Base-by-base conservation (phyloP, 345 rosid genomes). In the Arabis alpina region DNA sequence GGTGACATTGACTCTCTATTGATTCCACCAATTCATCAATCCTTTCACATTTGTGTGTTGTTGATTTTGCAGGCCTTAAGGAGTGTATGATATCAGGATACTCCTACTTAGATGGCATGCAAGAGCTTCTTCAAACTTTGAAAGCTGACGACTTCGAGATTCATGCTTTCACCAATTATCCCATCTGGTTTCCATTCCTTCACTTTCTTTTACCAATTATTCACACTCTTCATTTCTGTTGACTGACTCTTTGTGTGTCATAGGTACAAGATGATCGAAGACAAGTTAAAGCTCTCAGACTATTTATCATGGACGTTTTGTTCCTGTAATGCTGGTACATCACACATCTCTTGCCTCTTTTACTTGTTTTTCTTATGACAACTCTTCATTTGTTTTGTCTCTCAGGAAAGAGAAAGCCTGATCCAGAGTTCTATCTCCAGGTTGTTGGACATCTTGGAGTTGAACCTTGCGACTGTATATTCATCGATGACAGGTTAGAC, bases 161-260 rank as follows among this genome's bases (percentile, higher is more conserved):
- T 86, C 98, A 93, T 79, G 96, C 98, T 68, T 85, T 81, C 74
- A 91, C 98, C 64, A 93, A 93, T 62, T 89, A 93, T 70, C 98
- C 97, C 51, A 76, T 84, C 79, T 89, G 97, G 97, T 93, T 40
- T 14, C 57, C 43, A 47, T 54, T n/a, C 4, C 27, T 25, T 30
- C 43, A 3, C 70, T 54, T 47, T 54, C 70, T 54, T 47, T 54
- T 61, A 37, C 37, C 64, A 4, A 15, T 25, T 11, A 42, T 11
- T 13, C n/a, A 6, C 30, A n/a, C 16, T 32, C 53, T 36, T 48
- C 47, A 39, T 49, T 16, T 23, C 12, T 58, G 3, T 19, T 58
- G 9, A 44, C 54, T 61, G n/a, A n/a, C n/a, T n/a, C n/a, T 51
- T 61, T 61, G 23, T 19, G 7, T 62, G 41, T 57, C 44, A 40